Conservation (phyloP, 2,329 filamentous ascomycete species). For the Cordyceps tenuipes region DNA sequence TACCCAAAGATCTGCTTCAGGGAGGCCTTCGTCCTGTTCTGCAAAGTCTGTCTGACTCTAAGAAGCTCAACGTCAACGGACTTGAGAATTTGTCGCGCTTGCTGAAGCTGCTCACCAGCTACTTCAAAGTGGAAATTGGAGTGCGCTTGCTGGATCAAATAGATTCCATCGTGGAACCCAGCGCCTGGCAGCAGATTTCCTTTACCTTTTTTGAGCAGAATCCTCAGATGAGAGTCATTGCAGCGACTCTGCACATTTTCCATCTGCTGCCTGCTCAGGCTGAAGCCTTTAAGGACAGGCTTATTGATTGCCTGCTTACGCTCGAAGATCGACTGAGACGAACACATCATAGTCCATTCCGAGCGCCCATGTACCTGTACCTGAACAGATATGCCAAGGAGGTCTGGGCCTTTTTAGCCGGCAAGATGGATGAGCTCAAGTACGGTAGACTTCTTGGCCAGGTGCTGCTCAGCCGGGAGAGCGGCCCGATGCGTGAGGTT, state of each 20-base stretch:
- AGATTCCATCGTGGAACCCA: constrained; percentile 77
- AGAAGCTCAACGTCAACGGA: constrained; percentile 79
- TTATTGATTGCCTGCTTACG: constrained; percentile 84
- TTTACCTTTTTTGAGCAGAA: constrained; percentile 94
- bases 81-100: constrained; percentile 86
- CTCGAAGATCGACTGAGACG: constrained; percentile 77
- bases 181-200: constrained; percentile 76
- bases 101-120: constrained; percentile 86
- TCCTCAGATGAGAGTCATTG: constrained; percentile 85
- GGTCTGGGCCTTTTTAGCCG: constrained; percentile 71
- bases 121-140: constrained; percentile 98
- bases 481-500: constrained; percentile 63
- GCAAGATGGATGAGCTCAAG: constrained; percentile 71
- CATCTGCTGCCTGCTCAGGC: constrained; percentile 89
- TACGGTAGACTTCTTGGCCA: constrained; percentile 91
- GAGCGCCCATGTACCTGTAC: constrained; percentile 83
- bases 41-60: constrained; percentile 89
- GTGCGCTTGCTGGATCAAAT: constrained; percentile 88
- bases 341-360: constrained; percentile 86
- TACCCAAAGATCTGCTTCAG: constrained; percentile 92
- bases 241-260: constrained; percentile 93
- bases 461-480: constrained; percentile 67
- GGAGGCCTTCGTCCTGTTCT: constrained; percentile 91
- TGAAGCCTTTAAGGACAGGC: constrained; percentile 78
- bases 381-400: constrained; percentile 89